These are phyloP conservation scores for Isatis tinctoria DNA, from an alignment of 345 rosid genomes.

Conservation along the genomic window DNA sequence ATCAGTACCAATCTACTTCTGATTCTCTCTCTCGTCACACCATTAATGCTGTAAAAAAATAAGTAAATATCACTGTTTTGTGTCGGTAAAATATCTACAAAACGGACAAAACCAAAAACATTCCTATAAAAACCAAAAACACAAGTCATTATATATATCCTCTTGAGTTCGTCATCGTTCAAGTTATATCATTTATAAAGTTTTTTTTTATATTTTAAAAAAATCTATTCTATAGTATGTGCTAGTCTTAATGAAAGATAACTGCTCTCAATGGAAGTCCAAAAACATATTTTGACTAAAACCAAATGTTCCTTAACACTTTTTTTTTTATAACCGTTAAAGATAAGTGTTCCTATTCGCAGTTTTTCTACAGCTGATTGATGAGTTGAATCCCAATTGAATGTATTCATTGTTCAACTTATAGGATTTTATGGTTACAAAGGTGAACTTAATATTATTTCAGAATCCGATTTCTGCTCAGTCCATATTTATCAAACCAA, in stretches of 20 bases:
- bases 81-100: constrained; percentile 21
- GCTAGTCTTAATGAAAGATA: background rate
- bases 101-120: background rate
- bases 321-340: background rate
- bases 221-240: background rate
- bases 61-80: constrained; percentile 2
- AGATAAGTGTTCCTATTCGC: background rate
- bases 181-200: no score
- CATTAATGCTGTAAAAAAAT: constrained; percentile 17
- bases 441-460: constrained; percentile 6
- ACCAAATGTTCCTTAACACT: background rate
- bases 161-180: no score
- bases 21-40: constrained; percentile 24
- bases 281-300: background rate
- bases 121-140: no score
- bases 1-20: constrained; percentile 35
- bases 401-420: background rate
- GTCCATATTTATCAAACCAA: constrained; percentile 6
- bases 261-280: background rate
- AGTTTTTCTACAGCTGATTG: background rate
- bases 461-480: constrained; percentile 3
- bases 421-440: background rate
- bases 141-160: no score
- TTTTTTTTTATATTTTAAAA: background rate
- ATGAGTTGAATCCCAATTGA: background rate